phyloP scores from a whole-genome alignment of 495 filamentous ascomycete species.

The Echria macrotheca region DNA sequence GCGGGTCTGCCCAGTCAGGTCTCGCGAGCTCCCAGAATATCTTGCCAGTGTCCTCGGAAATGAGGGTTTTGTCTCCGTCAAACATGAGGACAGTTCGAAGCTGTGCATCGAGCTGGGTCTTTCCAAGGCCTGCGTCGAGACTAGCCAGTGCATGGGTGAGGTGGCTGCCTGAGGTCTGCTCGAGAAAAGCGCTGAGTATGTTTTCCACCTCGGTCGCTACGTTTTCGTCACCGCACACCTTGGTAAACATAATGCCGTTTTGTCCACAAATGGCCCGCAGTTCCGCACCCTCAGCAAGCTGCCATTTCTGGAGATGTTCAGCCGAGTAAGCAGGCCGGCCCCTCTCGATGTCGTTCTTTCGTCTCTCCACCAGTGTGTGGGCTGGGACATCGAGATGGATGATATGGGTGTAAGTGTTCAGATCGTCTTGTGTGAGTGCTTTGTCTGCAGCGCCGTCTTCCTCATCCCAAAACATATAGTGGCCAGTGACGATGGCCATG shows the following conservation, averaged over 20 bases:
- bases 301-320: constrained; percentile 47
- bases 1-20: constrained; percentile 14
- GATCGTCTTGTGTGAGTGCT: constrained; percentile 45
- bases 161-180: constrained; percentile 41
- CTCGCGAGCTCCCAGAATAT: constrained; percentile 44
- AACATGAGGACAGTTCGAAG: constrained; percentile 47
- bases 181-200: constrained; percentile 36
- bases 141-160: constrained; percentile 25
- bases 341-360: constrained; percentile 34
- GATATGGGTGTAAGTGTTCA: constrained; percentile 53
- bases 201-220: constrained; percentile 14
- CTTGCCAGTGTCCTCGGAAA: constrained; percentile 47
- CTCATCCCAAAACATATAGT: constrained; percentile 56
- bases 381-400: constrained; percentile 51
- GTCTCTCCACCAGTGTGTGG: constrained; percentile 32
- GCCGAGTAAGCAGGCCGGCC: constrained; percentile 32
- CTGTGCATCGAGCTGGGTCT: constrained; percentile 5
- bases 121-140: constrained; percentile 35
- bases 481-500: constrained; percentile 51
- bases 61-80: constrained; percentile 56
- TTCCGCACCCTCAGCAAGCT: constrained; percentile 42
- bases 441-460: constrained; percentile 24
- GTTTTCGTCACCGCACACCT: not conserved
- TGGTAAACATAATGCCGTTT: constrained; percentile 44
- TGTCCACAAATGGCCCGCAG: constrained; percentile 45